Base-by-base conservation (phyloP, 179 eudicot species). In the Amaranthus tricolor region DNA sequence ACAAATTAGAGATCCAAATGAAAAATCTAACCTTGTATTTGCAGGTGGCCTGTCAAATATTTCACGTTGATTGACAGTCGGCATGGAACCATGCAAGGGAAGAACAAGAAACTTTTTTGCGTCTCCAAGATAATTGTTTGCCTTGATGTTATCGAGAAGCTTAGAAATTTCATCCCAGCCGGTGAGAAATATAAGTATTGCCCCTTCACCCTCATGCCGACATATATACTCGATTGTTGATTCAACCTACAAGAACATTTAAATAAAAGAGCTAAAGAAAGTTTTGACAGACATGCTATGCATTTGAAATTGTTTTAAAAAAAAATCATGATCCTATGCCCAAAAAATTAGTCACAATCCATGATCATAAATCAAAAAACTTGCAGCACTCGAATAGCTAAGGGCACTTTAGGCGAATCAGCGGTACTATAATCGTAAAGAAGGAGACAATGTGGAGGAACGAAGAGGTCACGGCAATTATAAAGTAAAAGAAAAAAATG, bases 81-180 rank as follows among this genome's bases (percentile, higher is more conserved):
- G 97, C 99, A 95, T 95, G 74, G 99, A 95, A 74, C 99, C 99
- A 74, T 95, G 99, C 64, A 95, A 90, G 43, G 99, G 99, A 79
- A 95, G 88, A 74, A 93, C 80, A 77, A 93, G 87, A 77, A 86
- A 88, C 79, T 87, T 90, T 77, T 81, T 78, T 68, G 89, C 72
- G 82, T 95, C 88, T 77, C 99, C 86, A 66, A 95, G 89, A 82
- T 85, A 81, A 65, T 59, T 84, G 80, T 91, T 89, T 8, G 83
- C 79, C 81, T 85, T 88, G 58, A 95, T 50, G 79, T 75, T 86
- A 72, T 93, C 98, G 76, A 83, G 87, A 63, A 95, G 82, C 90
- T 95, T 95, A 45, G 99, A 93, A 61, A 95, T 95, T 71, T 95
- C 99, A 86, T 95, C 97, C 99, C 99, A 95, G 24, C 99, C 99